Conservation (phyloP, 2,329 filamentous ascomycete species). For the Magnaporthiopsis rhizophila region DNA sequence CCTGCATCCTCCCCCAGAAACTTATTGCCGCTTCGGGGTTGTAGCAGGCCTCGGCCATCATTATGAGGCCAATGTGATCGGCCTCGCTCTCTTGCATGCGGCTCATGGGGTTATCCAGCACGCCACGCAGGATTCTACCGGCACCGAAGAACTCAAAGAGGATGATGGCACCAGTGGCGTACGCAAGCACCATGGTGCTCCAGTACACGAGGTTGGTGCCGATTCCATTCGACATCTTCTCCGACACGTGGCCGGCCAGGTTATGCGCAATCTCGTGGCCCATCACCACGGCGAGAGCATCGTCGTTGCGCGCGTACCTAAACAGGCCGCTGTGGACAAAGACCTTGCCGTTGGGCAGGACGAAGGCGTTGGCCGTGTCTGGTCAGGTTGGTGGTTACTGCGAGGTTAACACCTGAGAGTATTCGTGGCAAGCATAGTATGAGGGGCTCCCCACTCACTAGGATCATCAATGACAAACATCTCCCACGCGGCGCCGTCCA, state of each 20-base stretch:
- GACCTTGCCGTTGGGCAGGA: constrained; percentile 70
- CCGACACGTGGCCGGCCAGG: constrained; percentile 58
- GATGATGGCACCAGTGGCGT: constrained; percentile 36
- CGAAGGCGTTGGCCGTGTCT: constrained; percentile 63
- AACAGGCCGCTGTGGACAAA: constrained; percentile 72
- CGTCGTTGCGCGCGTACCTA: constrained; percentile 56
- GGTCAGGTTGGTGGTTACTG: not conserved
- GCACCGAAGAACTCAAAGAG: constrained; percentile 53
- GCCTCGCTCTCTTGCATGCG: constrained; percentile 69
- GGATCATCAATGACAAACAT: constrained; percentile 65
- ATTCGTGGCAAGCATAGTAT: not conserved
- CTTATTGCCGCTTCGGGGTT: constrained; percentile 58
- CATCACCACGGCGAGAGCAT: constrained; percentile 65
- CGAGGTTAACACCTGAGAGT: not conserved
- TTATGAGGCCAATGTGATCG: constrained; percentile 72
- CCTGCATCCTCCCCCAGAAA: constrained; percentile 58
- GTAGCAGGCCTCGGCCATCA: constrained; percentile 77
- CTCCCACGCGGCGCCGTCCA: constrained; percentile 57
- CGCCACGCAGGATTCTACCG: constrained; percentile 48
- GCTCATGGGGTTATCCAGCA: constrained; percentile 61
- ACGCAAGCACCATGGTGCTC: constrained; percentile 40
- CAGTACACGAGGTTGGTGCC: constrained; percentile 44
- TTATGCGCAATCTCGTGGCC: constrained; percentile 77
- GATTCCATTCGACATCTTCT: constrained; percentile 49
- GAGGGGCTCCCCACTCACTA: constrained; percentile 19